A percentile compares a stretch with the other conserved stretches of the same genome.
These are phyloP conservation scores for Plantago coronopus DNA, from an alignment of 305 asterid genomes.

Conservation along the genomic window DNA sequence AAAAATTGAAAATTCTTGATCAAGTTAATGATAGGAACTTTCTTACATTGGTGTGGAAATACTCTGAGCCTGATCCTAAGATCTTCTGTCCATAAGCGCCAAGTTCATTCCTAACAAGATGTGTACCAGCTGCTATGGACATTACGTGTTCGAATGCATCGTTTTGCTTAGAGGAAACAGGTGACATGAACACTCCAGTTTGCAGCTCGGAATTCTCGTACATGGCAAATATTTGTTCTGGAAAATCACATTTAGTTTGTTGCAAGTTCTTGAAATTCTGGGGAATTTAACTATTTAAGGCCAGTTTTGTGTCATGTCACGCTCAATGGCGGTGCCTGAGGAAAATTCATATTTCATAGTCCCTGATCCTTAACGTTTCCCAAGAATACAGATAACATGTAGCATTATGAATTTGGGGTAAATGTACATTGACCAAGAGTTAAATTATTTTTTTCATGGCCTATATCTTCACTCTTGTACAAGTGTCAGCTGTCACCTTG, in stretches of 20 bases:
- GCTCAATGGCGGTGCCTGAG: too few species aligned
- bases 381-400: too few species aligned
- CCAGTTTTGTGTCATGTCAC: too few species aligned
- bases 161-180: slow-evolving; percentile 22
- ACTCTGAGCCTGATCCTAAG: slow-evolving; percentile 46
- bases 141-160: slow-evolving; percentile 26
- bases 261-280: too few species aligned
- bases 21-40: background rate
- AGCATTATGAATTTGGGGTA: too few species aligned
- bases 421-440: too few species aligned
- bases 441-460: slow-evolving; percentile 47
- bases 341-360: too few species aligned
- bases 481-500: slow-evolving; percentile 43
- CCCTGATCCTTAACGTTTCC: too few species aligned
- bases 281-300: too few species aligned
- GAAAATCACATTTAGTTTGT: too few species aligned
- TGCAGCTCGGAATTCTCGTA: slow-evolving; percentile 1
- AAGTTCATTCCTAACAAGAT: slow-evolving; percentile 33
- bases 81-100: slow-evolving; percentile 44
- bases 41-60: slow-evolving; percentile 40
- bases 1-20: background rate
- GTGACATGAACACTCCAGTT: slow-evolving; percentile 13
- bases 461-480: slow-evolving; percentile 46
- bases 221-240: background rate
- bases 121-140: slow-evolving; percentile 31